Conservation (phyloP, 2,329 filamentous ascomycete genomes). For the Rosellinia necatrix region DNA sequence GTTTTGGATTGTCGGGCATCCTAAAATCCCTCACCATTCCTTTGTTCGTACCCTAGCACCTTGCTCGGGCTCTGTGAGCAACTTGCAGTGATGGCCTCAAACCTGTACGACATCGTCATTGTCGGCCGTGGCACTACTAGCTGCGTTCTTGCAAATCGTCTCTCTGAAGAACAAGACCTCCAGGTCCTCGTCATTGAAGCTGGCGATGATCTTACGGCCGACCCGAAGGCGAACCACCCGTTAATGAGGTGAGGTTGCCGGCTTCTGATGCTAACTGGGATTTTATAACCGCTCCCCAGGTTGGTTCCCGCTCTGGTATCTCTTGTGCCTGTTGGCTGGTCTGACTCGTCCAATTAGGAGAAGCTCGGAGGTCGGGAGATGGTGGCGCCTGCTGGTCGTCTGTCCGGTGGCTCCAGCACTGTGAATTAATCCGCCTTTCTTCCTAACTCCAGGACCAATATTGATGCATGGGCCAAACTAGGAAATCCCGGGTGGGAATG, state of each 20-base stretch:
- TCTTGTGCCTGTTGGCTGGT: too few species aligned
- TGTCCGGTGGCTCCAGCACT: constrained; percentile 38
- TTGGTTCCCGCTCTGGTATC: constrained; percentile 2
- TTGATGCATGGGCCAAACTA: constrained; percentile 38
- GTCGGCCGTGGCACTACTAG: constrained; percentile 21
- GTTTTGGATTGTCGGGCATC: too few species aligned
- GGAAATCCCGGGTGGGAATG: constrained; percentile 39
- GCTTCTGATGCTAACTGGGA: constrained; percentile 22
- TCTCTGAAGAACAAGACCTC: constrained; percentile 23
- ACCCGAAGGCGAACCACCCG: constrained; percentile 24
- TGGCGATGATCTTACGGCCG: constrained; percentile 17
- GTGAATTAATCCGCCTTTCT: constrained; percentile 38
- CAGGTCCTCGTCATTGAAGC: constrained; percentile 29
- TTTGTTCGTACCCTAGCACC: too few species aligned
- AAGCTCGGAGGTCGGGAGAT: constrained; percentile 5
- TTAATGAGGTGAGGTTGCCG: neutral
- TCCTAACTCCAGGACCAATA: constrained; percentile 26
- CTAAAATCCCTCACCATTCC: too few species aligned
- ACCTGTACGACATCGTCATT: constrained; percentile 15
- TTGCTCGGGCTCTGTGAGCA: too few species aligned
- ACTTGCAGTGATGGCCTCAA: too few species aligned
- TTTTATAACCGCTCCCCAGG: constrained; percentile 21
- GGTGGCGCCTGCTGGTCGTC: constrained; percentile 27
- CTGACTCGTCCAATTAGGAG: neutral
- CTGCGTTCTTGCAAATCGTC: constrained; percentile 24